Evolutionary conservation across 192 early-diverging fungal genomes (phyloP).

Genomic region (Coemansia sp.): DNA sequence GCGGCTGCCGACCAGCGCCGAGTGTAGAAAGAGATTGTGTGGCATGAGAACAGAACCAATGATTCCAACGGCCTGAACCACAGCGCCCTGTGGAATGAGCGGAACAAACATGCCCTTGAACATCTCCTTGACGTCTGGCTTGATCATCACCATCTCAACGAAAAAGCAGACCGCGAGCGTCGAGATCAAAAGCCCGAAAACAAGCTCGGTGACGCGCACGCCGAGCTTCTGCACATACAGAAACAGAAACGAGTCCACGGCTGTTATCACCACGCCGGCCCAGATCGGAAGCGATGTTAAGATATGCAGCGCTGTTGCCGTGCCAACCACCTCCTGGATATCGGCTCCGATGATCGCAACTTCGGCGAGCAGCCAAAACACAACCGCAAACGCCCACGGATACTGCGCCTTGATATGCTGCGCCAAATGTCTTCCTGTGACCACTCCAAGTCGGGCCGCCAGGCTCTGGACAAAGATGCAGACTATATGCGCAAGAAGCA

Average conservation of each 20-base stretch:
- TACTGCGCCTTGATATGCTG: constrained; percentile 58
- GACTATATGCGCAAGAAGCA: constrained; percentile 62
- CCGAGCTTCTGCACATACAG: constrained; percentile 67
- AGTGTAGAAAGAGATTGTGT: constrained; percentile 89
- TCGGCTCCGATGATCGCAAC: constrained; percentile 72
- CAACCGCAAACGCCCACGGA: constrained; percentile 42
- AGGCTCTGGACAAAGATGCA: constrained; percentile 66
- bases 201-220: constrained; percentile 69
- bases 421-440: constrained; percentile 66
- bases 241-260: constrained; percentile 79
- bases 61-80: constrained; percentile 68
- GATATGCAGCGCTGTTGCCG: constrained; percentile 83
- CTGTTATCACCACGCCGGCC: constrained; percentile 79
- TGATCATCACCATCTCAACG: constrained; percentile 65
- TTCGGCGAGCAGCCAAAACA: constrained; percentile 64
- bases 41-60: constrained; percentile 80
- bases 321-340: constrained; percentile 83
- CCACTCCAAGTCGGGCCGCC: constrained; percentile 63
- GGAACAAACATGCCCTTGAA: constrained; percentile 63
- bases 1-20: constrained; percentile 69
- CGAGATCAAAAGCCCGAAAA: constrained; percentile 72
- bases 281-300: constrained; percentile 69
- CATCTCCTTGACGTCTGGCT: constrained; percentile 56
- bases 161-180: constrained; percentile 77
- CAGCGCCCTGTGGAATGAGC: constrained; percentile 56